Evolutionary conservation across 495 filamentous ascomycete species (phyloP).

Genomic region (Emericellopsis terricola): DNA sequence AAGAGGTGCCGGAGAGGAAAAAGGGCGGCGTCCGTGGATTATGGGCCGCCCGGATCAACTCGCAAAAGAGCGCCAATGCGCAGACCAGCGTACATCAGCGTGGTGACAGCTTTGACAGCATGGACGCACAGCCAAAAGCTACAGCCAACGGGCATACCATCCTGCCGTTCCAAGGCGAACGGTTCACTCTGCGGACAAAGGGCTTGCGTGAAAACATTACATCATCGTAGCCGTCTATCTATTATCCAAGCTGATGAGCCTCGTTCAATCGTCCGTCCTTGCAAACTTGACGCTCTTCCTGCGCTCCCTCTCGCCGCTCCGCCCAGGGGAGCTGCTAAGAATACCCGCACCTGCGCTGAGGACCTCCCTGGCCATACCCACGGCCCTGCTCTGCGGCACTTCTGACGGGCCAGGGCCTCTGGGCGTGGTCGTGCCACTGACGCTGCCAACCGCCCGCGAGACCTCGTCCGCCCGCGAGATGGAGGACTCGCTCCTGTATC

Average conservation of each 20-base stretch:
- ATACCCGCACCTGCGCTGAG: conserved; percentile 13
- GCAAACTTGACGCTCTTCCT: conserved; percentile 39
- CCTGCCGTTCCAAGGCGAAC: too few species aligned
- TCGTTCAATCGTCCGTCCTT: conserved; percentile 4
- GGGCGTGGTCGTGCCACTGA: conserved; percentile 4
- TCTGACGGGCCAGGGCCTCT: too few species aligned
- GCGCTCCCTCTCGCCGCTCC: conserved; percentile 22
- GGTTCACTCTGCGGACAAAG: conserved; percentile 25
- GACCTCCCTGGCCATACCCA: conserved; percentile 30
- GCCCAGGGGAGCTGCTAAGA: conserved; percentile 25
- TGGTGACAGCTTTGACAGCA: conserved; percentile 9
- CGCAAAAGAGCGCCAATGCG: conserved; percentile 16
- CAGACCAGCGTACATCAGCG: too few species aligned
- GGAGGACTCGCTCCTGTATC: conserved; percentile 30
- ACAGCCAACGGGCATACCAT: neutral
- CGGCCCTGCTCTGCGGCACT: conserved; percentile 32
- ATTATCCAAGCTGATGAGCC: neutral
- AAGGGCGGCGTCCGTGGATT: conserved; percentile 57
- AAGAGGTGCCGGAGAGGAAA: conserved; percentile 63
- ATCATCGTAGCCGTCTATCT: neutral
- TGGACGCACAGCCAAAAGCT: conserved; percentile 3
- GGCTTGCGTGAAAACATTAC: conserved; percentile 25
- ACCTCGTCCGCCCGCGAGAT: conserved; percentile 22
- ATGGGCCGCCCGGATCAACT: conserved; percentile 22
- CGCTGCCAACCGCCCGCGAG: conserved; percentile 8